A percentile compares a stretch with the other conserved stretches of the same genome.
phyloP scores from a whole-genome alignment of 352 stramenopile genomes.

The Pythium folliculosum region DNA sequence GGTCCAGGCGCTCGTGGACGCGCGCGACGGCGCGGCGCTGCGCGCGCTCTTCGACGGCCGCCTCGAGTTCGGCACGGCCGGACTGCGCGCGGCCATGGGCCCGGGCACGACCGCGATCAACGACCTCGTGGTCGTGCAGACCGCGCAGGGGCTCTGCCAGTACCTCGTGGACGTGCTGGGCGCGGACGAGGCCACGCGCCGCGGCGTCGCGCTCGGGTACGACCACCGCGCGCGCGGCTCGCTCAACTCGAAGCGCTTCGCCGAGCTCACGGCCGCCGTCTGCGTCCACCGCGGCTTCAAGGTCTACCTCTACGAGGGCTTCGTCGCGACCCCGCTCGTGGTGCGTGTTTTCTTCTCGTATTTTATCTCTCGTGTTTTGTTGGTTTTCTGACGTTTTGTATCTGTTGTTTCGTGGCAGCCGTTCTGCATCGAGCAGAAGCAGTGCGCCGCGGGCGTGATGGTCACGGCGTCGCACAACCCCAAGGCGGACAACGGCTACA shows the following conservation, averaged over 20 bases:
- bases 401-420: slow-evolving; percentile 30
- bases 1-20: slow-evolving; percentile 67
- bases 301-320: slow-evolving; percentile 90
- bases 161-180: slow-evolving; percentile 83
- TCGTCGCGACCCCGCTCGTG: slow-evolving; percentile 96
- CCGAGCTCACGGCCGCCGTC: slow-evolving; percentile 80
- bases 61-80: slow-evolving; percentile 92
- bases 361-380: slow-evolving; percentile 10
- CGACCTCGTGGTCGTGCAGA: slow-evolving; percentile 92
- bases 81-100: slow-evolving; percentile 88
- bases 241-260: slow-evolving; percentile 90
- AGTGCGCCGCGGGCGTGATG: slow-evolving; percentile 89
- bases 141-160: slow-evolving; percentile 88
- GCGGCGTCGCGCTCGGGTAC: slow-evolving; percentile 90
- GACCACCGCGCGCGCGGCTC: slow-evolving; percentile 82
- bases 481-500: slow-evolving; percentile 98
- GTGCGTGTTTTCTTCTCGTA: slow-evolving; percentile 34
- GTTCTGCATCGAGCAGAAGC: slow-evolving; percentile 80
- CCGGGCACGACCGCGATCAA: slow-evolving; percentile 90
- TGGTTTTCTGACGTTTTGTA: neutral
- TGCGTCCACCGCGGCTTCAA: slow-evolving; percentile 82
- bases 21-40: slow-evolving; percentile 52
- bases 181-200: slow-evolving; percentile 56
- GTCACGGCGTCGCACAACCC: slow-evolving; percentile 98
- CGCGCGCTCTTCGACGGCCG: slow-evolving; percentile 77